A percentile compares a stretch with the other conserved stretches of the same genome.
phyloP scores from a whole-genome alignment of 225 moss, liverwort and hornwort species.

The Straminergon stramineum region DNA sequence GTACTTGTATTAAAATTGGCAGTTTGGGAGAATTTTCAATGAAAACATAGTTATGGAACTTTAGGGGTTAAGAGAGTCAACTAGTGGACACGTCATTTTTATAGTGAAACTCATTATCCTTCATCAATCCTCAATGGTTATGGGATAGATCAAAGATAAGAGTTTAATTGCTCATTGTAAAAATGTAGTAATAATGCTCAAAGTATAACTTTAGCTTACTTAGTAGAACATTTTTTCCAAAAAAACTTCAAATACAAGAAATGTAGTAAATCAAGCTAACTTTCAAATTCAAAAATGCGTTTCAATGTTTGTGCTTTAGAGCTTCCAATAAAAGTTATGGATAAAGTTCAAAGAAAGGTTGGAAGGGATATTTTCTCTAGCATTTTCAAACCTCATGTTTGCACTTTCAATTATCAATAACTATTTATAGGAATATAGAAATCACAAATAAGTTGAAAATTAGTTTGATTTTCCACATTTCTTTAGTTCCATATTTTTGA shows the following conservation, averaged over 20 bases:
- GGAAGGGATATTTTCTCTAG: no score
- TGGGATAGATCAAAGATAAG: background rate
- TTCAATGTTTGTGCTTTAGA: no score
- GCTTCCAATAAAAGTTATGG: no score
- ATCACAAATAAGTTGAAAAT: background rate
- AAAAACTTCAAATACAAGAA: no score
- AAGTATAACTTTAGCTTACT: accelerated
- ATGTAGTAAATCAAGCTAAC: no score
- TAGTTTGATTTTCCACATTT: background rate
- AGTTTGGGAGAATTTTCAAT: no score
- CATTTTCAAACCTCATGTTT: no score
- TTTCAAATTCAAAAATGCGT: accelerated
- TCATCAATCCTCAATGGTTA: background rate
- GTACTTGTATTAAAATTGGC: no score
- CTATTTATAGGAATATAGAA: no score
- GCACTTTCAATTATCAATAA: no score
- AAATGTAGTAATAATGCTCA: background rate
- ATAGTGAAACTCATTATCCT: background rate
- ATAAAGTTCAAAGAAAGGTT: no score
- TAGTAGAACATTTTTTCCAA: background rate
- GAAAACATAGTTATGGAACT: no score
- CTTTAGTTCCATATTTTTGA: accelerated
- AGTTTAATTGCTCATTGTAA: background rate
- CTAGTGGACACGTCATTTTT: background rate
- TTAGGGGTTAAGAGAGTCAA: background rate